These are phyloP conservation scores for Phialophora expanda DNA, from an alignment of 2,329 filamentous ascomycete genomes.

Conservation along the genomic window DNA sequence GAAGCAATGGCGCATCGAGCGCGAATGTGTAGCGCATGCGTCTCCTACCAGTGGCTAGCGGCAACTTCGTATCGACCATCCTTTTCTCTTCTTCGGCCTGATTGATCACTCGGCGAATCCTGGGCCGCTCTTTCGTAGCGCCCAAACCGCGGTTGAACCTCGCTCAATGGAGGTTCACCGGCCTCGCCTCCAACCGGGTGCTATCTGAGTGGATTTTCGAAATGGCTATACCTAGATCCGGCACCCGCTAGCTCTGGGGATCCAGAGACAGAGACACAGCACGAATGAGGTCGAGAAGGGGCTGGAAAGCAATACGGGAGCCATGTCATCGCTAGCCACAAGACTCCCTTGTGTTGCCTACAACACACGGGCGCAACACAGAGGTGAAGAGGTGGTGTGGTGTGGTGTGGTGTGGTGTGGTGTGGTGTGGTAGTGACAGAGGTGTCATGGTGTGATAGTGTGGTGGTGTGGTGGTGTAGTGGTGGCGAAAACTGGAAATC, in stretches of 20 bases:
- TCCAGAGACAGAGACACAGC: background rate
- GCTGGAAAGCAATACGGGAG: no score
- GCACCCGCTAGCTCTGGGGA: background rate
- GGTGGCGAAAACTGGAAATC: no score
- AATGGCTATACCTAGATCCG: constrained; percentile 3
- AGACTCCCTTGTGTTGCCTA: no score
- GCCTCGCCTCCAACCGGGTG: background rate
- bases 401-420: no score
- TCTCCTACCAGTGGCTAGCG: background rate
- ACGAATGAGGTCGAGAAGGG: background rate
- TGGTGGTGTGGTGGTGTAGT: no score
- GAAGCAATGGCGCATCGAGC: background rate
- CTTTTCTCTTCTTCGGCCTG: background rate
- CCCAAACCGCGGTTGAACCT: background rate
- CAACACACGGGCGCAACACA: no score
- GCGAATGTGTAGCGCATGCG: background rate
- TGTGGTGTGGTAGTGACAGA: no score
- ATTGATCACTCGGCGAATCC: background rate
- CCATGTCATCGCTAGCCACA: no score
- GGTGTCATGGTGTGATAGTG: no score
- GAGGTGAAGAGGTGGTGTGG: no score
- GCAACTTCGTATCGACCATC: background rate
- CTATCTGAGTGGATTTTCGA: constrained; percentile 11
- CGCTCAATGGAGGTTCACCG: background rate
- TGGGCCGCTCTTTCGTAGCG: background rate